Percentiles rank a stretch among this genome's conserved stretches.
These are phyloP conservation scores for Tardiomyces depauwii DNA, from an alignment of 1,139 yeast genomes.

Conservation along the genomic window DNA sequence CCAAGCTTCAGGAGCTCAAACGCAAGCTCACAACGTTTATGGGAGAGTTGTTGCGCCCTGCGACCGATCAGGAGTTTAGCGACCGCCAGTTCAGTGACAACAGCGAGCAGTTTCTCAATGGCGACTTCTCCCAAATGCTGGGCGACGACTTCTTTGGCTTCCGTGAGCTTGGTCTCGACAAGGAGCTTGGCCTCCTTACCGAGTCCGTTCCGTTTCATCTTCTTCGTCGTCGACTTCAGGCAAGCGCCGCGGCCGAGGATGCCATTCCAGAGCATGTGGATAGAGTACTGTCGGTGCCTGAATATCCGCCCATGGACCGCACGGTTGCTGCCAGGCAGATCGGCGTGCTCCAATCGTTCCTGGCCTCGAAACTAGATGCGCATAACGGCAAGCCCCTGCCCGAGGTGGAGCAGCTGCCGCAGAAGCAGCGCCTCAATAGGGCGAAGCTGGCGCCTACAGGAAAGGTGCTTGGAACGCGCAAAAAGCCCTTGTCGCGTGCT, in stretches of 20 bases:
- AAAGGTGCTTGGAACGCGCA: slow-evolving; percentile 62
- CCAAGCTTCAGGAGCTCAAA: slow-evolving; percentile 58
- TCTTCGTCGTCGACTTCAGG: slow-evolving; percentile 65
- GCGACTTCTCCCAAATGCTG: slow-evolving; percentile 84
- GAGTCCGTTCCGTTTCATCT: slow-evolving; percentile 84
- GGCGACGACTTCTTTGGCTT: slow-evolving; percentile 96
- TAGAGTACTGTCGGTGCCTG: slow-evolving; percentile 22
- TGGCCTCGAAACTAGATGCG: slow-evolving; percentile 24
- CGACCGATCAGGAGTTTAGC: slow-evolving; percentile 51
- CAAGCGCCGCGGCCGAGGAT: slow-evolving; percentile 22
- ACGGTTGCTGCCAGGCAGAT: slow-evolving; percentile 42
- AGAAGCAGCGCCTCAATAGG: slow-evolving; percentile 65
- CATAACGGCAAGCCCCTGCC: slow-evolving; percentile 25
- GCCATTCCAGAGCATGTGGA: slow-evolving; percentile 5
- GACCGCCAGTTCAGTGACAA: slow-evolving; percentile 80
- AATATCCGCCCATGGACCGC: slow-evolving; percentile 32
- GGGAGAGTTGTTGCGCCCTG: slow-evolving; percentile 72
- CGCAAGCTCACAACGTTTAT: slow-evolving; percentile 60
- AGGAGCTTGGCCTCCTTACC: slow-evolving; percentile 80
- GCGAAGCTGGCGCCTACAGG: slow-evolving; percentile 93
- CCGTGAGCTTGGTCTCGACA: slow-evolving; percentile 84
- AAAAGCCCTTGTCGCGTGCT: slow-evolving; percentile 25
- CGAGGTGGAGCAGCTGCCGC: slow-evolving; percentile 77
- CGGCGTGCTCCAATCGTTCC: slow-evolving; percentile 49
- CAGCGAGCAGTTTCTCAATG: slow-evolving; percentile 87